Conservation (phyloP, 768 basidiomycete species). For the Mycena floridula region DNA sequence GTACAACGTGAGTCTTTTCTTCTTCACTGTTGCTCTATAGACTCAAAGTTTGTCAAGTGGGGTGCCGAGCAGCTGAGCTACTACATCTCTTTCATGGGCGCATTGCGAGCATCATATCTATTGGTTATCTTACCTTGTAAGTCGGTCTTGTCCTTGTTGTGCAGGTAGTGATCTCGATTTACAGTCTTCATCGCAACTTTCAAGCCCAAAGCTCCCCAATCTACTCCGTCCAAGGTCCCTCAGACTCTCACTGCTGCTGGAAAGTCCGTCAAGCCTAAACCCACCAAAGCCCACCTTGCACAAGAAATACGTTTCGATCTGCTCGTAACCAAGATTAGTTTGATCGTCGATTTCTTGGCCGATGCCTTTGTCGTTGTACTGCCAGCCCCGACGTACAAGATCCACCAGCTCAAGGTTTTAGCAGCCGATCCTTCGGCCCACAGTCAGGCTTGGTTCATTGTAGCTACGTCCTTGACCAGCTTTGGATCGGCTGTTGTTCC, state of each 20-base stretch:
- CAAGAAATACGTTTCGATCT: conserved; percentile 71
- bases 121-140: conserved; percentile 39
- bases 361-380: conserved; percentile 51
- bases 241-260: not conserved
- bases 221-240: not conserved
- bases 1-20: no score
- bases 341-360: conserved; percentile 61
- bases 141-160: conserved; percentile 10
- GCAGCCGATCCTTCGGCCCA: conserved; percentile 3
- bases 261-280: conserved; percentile 33
- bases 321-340: conserved; percentile 48
- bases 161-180: not conserved
- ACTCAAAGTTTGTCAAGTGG: no score
- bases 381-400: conserved; percentile 36
- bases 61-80: conserved; percentile 66
- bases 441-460: conserved; percentile 51
- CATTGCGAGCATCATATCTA: conserved; percentile 52
- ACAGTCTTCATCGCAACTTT: conserved; percentile 57
- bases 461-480: conserved; percentile 50
- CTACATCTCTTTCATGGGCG: conserved; percentile 68
- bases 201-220: conserved; percentile 33
- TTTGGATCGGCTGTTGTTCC: conserved; percentile 66
- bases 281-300: conserved; percentile 47
- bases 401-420: conserved; percentile 13
- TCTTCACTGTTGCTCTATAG: no score